A percentile compares a stretch with the other conserved stretches of the same genome.
phyloP scores from a whole-genome alignment of 768 basidiomycete genomes.

The Nidula microcarpa region DNA sequence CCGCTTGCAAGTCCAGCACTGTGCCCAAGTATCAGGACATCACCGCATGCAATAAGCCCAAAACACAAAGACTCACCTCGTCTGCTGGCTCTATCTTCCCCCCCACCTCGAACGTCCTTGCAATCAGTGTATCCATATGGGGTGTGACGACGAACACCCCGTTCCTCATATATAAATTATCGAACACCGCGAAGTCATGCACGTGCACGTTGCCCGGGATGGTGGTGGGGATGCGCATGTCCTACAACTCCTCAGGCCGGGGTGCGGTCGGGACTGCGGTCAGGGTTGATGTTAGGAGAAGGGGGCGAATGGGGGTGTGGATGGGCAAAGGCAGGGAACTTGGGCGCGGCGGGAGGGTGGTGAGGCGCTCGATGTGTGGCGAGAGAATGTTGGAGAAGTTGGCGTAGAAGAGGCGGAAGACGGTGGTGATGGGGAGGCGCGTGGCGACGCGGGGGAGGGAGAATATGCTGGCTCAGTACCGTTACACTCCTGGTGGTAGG shows the following conservation, averaged over 20 bases:
- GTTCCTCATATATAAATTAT: slow-evolving; percentile 69
- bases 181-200: slow-evolving; percentile 74
- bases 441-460: neutral
- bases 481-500: neutral
- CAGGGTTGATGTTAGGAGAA: neutral
- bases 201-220: slow-evolving; percentile 35
- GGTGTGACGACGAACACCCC: slow-evolving; percentile 71
- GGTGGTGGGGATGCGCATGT: slow-evolving; percentile 11
- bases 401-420: neutral
- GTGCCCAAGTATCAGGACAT: no score
- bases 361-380: neutral
- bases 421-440: neutral
- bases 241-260: neutral
- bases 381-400: neutral
- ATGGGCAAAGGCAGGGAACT: neutral
- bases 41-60: no score
- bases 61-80: slow-evolving; percentile 16
- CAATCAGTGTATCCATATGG: slow-evolving; percentile 35
- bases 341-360: neutral
- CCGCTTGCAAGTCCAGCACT: slow-evolving; percentile 15
- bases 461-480: neutral
- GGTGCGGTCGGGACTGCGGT: neutral
- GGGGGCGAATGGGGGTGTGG: neutral
- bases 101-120: slow-evolving; percentile 15
- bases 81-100: slow-evolving; percentile 23